phyloP scores from a whole-genome alignment of 257 asterid species.

The Solanum lycopersicoides region DNA sequence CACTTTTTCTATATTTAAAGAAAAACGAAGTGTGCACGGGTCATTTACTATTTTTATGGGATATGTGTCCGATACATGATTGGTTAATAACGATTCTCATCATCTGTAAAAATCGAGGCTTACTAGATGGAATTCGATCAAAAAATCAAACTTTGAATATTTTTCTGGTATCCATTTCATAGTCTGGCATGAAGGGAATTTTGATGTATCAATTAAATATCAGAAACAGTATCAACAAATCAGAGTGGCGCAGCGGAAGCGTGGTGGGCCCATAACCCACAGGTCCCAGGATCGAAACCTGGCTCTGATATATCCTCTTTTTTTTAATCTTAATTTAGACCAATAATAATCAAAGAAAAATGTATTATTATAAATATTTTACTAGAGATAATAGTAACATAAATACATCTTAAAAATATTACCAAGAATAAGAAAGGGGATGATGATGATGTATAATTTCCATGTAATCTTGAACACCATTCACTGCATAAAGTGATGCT shows the following conservation, averaged over 20 bases:
- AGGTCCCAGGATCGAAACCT: slow-evolving; percentile 99
- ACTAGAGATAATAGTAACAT: background rate
- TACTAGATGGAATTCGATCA: too few species aligned
- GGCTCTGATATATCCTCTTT: slow-evolving; percentile 47
- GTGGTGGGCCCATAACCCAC: slow-evolving; percentile 99
- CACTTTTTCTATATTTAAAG: background rate
- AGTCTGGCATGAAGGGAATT: background rate
- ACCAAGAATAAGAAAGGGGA: slow-evolving; percentile 40
- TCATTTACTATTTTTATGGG: background rate
- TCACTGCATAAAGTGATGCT: slow-evolving; percentile 66
- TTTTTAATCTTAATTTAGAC: background rate
- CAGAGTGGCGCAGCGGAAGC: slow-evolving; percentile 71
- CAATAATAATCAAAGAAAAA: background rate
- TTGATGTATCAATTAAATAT: background rate
- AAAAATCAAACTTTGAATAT: too few species aligned
- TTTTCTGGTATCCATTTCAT: too few species aligned
- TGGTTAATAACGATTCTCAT: background rate
- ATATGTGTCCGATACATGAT: background rate
- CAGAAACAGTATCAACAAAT: background rate
- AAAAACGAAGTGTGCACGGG: background rate
- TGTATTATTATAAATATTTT: background rate
- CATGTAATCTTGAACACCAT: slow-evolving; percentile 72
- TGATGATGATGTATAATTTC: slow-evolving; percentile 42
- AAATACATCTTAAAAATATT: background rate
- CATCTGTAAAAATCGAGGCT: background rate